phyloP scores from a whole-genome alignment of 2,329 filamentous ascomycete genomes.

The Phialophora expanda region DNA sequence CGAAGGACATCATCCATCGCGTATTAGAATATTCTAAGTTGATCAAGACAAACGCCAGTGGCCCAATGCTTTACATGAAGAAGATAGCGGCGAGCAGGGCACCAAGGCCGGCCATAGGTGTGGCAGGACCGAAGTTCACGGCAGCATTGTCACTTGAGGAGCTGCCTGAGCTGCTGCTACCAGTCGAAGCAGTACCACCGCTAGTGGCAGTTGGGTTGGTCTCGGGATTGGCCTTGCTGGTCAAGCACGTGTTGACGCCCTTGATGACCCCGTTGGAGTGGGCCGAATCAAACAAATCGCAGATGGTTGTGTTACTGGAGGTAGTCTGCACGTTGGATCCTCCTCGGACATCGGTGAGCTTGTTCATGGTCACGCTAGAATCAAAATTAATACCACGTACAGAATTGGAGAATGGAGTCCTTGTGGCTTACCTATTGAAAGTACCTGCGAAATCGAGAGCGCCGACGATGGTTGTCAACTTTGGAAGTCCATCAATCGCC shows the following conservation, averaged over 20 bases:
- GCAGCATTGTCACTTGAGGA: conserved; percentile 22
- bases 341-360: conserved; percentile 71
- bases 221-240: conserved; percentile 45
- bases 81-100: conserved; percentile 38
- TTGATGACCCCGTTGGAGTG: conserved; percentile 51
- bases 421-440: conserved; percentile 57
- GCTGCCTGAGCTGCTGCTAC: conserved; percentile 30
- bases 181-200: conserved; percentile 27
- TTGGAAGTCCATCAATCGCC: conserved; percentile 69
- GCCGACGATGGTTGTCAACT: conserved; percentile 73
- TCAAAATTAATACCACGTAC: conserved; percentile 18
- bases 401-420: conserved; percentile 37
- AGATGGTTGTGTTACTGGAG: conserved; percentile 59
- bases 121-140: conserved; percentile 27
- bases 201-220: conserved; percentile 31
- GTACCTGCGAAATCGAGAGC: conserved; percentile 84
- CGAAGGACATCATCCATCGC: conserved; percentile 33
- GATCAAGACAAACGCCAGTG: conserved; percentile 30
- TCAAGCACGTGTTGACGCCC: conserved; percentile 55
- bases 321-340: conserved; percentile 73
- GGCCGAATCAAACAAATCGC: conserved; percentile 60
- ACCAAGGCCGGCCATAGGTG: conserved; percentile 36
- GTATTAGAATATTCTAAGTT: conserved; percentile 39
- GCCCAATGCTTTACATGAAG: conserved; percentile 37
- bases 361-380: conserved; percentile 71